phyloP scores from a whole-genome alignment of 2,329 filamentous ascomycete species.

The Xylariaceae sp. region DNA sequence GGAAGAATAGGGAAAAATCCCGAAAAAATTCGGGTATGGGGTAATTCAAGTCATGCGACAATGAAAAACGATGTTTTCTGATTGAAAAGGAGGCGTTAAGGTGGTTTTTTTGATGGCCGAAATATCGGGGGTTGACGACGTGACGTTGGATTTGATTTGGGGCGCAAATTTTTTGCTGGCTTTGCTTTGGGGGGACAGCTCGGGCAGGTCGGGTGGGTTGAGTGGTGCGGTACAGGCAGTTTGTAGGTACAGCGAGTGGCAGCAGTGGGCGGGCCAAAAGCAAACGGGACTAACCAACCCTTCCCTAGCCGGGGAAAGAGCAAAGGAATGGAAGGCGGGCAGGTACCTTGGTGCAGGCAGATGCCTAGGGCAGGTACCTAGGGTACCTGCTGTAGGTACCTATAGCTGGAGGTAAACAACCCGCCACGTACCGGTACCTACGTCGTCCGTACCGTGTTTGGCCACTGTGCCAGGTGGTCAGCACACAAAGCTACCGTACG shows the following conservation, averaged over 20 bases:
- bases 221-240: not conserved
- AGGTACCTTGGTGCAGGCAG: too few species aligned
- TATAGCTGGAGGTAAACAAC: too few species aligned
- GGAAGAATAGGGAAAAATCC: conserved; percentile 47
- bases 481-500: not conserved
- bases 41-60: conserved; percentile 57
- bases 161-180: conserved; percentile 49
- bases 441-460: not conserved
- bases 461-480: not conserved
- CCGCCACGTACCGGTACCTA: too few species aligned
- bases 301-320: not conserved
- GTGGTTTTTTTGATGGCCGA: conserved; percentile 53
- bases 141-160: conserved; percentile 55
- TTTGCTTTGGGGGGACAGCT: conserved; percentile 22
- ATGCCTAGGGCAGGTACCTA: too few species aligned
- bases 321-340: not conserved
- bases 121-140: conserved; percentile 43
- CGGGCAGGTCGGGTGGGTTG: not conserved
- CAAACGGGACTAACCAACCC: not conserved
- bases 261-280: not conserved
- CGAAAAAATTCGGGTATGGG: conserved; percentile 60
- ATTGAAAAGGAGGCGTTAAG: conserved; percentile 51
- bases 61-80: conserved; percentile 47
- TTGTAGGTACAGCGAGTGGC: not conserved
- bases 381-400: too few species aligned